Evolutionary conservation across 2,329 filamentous ascomycete genomes (phyloP), one percentile per base, ranked within the genome.

Genomic region (Cyanodermella asteris): DNA sequence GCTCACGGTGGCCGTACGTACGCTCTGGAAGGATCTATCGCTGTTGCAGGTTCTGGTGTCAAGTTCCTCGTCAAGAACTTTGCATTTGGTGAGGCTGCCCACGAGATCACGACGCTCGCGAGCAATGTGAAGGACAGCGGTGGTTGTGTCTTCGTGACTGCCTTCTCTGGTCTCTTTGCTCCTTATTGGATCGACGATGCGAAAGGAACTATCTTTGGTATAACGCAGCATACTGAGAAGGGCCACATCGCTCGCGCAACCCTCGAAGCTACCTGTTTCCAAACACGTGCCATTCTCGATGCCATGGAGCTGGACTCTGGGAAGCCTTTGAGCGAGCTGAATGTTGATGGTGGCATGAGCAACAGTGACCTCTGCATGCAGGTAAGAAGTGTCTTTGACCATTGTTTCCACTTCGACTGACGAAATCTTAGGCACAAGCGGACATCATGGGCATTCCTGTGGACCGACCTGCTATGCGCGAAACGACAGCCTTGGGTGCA

Each of bases 101-200:
- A 61, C 34, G 65, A 72, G 42, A 65, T 75, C 43, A 65, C 59
- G 36, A 64, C 71, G 30, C 49, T 74, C 22, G 70, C 70, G 5
- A 59, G 58, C 21, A 64, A 59, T 2, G 70, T 75, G 5, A 47
- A 60, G 19, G 73, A 91, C 45, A 90, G 74, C 32, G 81, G 80
- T 28, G 81, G 81, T 6, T 72, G 81, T 27, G 66, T 82, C 11
- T 71, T 91, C 39, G 81, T 91, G 31, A 91, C 81, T 3, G 81
- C 81, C 2, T 91, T 91, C 45, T 81, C 73, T 46, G 81, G 81
- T 27, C 61, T 91, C 3, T 91, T 91, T 44, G 81, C 81, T 1
- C 81, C 81, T 1, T 91, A 91, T 49, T 91, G 81, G 81, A 84
- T 91, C 32, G 80, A 91, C 43, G 77, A 90, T 49, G 80, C 80